These are phyloP conservation scores for Boeremia lycopersici DNA, from an alignment of 2,329 filamentous ascomycete species.

Conservation along the genomic window DNA sequence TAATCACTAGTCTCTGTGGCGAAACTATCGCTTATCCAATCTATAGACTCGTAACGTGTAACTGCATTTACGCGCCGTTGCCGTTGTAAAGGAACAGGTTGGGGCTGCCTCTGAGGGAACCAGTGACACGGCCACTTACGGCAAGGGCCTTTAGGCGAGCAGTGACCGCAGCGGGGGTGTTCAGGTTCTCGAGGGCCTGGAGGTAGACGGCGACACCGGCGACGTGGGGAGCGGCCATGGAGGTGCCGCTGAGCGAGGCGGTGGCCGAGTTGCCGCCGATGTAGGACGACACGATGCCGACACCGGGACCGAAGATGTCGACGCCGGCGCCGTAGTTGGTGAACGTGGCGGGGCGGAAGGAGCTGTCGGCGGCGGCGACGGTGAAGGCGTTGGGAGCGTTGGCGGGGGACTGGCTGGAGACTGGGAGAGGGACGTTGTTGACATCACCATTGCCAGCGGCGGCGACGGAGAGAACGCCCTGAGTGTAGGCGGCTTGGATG, in stretches of 20 bases:
- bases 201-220: constrained; percentile 70
- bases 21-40: too few relatives aligned
- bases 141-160: constrained; percentile 24
- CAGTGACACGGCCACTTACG: constrained; percentile 7
- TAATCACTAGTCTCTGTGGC: too few relatives aligned
- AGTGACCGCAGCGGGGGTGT: constrained; percentile 20
- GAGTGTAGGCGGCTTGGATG: constrained; percentile 27
- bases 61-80: constrained; percentile 22
- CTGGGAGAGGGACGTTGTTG: constrained; percentile 17
- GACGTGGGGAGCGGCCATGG: constrained; percentile 70
- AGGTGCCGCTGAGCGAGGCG: constrained; percentile 61
- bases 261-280: constrained; percentile 36
- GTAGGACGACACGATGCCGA: constrained; percentile 51
- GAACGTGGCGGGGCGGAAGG: constrained; percentile 30
- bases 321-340: constrained; percentile 38
- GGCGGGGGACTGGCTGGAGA: constrained; percentile 32
- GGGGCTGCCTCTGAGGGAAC: constrained; percentile 20
- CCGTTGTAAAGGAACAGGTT: constrained; percentile 28
- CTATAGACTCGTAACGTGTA: too few relatives aligned
- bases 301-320: constrained; percentile 41
- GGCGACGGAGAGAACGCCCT: constrained; percentile 37
- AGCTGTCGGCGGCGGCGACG: constrained; percentile 34
- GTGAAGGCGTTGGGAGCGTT: constrained; percentile 36
- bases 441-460: constrained; percentile 40
- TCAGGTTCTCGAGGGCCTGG: constrained; percentile 54